These are phyloP conservation scores for Fusarium multiceps DNA, from an alignment of 2,329 filamentous ascomycete species.

Conservation along the genomic window DNA sequence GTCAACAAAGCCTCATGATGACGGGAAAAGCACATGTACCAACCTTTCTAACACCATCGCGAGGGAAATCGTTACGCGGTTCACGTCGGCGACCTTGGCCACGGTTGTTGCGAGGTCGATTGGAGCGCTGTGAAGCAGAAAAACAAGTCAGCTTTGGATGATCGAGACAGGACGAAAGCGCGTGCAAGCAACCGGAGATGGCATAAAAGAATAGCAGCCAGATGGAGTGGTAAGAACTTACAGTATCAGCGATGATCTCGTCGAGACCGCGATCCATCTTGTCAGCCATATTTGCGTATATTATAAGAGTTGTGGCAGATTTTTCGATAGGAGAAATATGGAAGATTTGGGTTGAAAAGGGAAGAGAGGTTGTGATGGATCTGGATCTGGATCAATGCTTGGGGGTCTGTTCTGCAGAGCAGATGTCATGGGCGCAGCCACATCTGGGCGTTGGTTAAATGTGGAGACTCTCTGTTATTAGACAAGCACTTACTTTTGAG, in stretches of 20 bases:
- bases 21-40: constrained; percentile 17
- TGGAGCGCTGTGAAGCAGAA: constrained; percentile 39
- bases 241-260: constrained; percentile 66
- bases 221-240: constrained; percentile 43
- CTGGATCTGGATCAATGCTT: not conserved
- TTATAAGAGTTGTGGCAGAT: not conserved
- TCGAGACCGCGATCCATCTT: constrained; percentile 67
- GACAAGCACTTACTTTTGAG: constrained; percentile 1
- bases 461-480: constrained; percentile 7
- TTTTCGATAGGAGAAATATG: not conserved
- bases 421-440: constrained; percentile 30
- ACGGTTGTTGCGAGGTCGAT: constrained; percentile 52
- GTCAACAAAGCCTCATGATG: constrained; percentile 35
- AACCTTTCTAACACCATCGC: constrained; percentile 94
- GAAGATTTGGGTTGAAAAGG: not conserved
- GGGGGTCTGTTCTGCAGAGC: not conserved
- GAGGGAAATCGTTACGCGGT: constrained; percentile 66
- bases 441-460: constrained; percentile 21
- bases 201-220: constrained; percentile 2
- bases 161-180: constrained; percentile 22
- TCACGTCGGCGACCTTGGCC: constrained; percentile 51
- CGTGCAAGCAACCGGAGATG: constrained; percentile 9
- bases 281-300: constrained; percentile 50
- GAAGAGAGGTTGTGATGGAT: constrained; percentile 9
- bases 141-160: constrained; percentile 31